Evolutionary conservation across 2,329 filamentous ascomycete species (phyloP).

Genomic region (Amauroascus niger): DNA sequence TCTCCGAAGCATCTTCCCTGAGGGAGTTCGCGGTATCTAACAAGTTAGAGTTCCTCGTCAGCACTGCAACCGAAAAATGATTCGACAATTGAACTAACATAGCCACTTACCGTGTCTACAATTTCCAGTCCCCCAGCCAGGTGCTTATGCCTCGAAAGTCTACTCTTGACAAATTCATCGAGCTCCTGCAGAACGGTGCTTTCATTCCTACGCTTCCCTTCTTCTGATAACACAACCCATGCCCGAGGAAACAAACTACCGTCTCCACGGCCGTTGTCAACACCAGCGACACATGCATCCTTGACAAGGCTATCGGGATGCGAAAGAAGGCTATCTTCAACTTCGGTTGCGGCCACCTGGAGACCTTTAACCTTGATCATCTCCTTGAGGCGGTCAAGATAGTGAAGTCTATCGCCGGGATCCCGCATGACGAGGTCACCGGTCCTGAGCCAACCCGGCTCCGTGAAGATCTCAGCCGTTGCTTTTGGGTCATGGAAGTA

Average conservation of each 20-base stretch:
- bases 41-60: neutral
- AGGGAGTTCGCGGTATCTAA: constrained; percentile 15
- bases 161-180: constrained; percentile 12
- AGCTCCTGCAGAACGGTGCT: constrained; percentile 6
- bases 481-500: constrained; percentile 37
- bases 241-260: constrained; percentile 14
- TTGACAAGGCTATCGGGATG: constrained; percentile 33
- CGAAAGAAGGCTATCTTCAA: constrained; percentile 53
- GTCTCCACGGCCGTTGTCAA: constrained; percentile 15
- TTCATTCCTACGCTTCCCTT: constrained; percentile 6
- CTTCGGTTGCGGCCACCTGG: constrained; percentile 52
- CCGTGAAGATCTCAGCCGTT: constrained; percentile 31
- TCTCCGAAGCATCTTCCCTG: constrained; percentile 15
- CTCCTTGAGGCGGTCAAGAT: constrained; percentile 55
- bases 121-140: constrained; percentile 14
- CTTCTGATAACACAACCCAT: constrained; percentile 11
- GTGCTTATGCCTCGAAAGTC: constrained; percentile 15
- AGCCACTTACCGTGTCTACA: constrained; percentile 11
- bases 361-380: constrained; percentile 57
- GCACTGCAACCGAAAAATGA: neutral
- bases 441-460: constrained; percentile 38
- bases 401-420: constrained; percentile 38
- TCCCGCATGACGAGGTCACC: constrained; percentile 28
- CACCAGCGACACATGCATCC: constrained; percentile 14
- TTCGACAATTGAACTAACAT: neutral